Conservation (phyloP, 495 filamentous ascomycete species). For the Podospora anserina region DNA sequence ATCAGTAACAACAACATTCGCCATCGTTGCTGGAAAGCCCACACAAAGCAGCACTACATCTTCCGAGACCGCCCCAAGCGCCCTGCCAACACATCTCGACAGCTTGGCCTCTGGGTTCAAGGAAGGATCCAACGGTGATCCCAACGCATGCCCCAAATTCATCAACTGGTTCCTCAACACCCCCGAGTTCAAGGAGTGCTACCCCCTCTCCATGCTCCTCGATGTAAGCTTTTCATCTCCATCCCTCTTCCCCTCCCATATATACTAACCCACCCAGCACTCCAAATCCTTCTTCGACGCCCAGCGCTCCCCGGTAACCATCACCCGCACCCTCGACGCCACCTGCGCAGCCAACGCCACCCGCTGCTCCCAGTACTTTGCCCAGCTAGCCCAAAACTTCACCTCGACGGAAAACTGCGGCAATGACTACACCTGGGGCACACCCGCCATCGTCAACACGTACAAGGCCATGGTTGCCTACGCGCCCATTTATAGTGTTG, state of each 20-base stretch:
- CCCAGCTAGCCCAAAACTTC: conserved; percentile 56
- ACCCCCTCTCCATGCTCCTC: conserved; percentile 71
- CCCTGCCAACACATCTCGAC: conserved; percentile 70
- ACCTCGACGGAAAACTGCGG: conserved; percentile 61
- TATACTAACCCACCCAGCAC: conserved; percentile 42
- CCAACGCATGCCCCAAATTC: conserved; percentile 59
- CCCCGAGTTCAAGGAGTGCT: conserved; percentile 61
- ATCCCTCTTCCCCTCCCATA: background rate
- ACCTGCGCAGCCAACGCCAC: conserved; percentile 63
- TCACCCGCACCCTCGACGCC: conserved; percentile 67
- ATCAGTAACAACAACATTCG: conserved; percentile 36
- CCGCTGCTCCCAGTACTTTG: conserved; percentile 59
- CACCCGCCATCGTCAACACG: conserved; percentile 66
- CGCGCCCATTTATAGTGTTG: conserved; percentile 69
- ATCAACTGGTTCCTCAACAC: conserved; percentile 64
- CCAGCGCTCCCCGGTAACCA: conserved; percentile 58
- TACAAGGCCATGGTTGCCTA: conserved; percentile 68
- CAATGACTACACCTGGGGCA: conserved; percentile 60
- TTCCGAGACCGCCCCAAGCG: conserved; percentile 33
- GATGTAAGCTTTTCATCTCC: conserved; percentile 42
- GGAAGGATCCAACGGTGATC: conserved; percentile 30
- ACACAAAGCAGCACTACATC: conserved; percentile 25
- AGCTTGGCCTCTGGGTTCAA: conserved; percentile 69
- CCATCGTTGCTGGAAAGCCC: conserved; percentile 35
- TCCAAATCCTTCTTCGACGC: conserved; percentile 70